A percentile compares a stretch with the other conserved stretches of the same genome.
Conservation (phyloP, 495 filamentous ascomycete genomes). For the Cercophora scortea region DNA sequence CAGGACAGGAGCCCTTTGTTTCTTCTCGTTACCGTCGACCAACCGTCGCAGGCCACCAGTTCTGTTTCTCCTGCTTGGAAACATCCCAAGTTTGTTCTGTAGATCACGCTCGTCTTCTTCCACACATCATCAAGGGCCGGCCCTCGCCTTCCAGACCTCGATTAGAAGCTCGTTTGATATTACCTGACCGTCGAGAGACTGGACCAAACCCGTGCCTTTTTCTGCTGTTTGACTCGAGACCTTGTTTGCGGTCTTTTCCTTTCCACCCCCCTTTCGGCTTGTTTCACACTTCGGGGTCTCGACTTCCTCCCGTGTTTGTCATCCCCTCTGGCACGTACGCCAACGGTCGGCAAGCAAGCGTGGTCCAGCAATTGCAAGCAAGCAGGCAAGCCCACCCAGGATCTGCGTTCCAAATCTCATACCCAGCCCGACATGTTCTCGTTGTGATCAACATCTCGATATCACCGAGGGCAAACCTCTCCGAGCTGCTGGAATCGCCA, state of each 20-base stretch:
- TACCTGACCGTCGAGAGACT: neutral
- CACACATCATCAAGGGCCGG: conserved; percentile 18
- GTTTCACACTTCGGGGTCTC: neutral
- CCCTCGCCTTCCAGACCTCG: conserved; percentile 19
- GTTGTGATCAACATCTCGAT: conserved; percentile 9
- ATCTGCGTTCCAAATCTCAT: neutral
- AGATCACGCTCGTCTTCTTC: conserved; percentile 15
- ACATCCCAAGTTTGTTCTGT: conserved; percentile 21
- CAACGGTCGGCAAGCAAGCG: no score
- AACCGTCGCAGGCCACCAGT: conserved; percentile 3
- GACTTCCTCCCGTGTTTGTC: neutral
- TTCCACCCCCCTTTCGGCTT: neutral
- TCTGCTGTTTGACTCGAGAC: neutral
- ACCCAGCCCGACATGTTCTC: conserved; percentile 14
- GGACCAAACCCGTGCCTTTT: neutral
- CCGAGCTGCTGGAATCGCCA: neutral
- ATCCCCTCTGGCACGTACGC: no score
- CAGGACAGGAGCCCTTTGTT: conserved; percentile 15
- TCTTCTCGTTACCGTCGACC: conserved; percentile 17
- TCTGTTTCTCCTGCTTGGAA: conserved; percentile 15
- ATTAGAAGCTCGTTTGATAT: neutral
- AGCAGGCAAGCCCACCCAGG: neutral
- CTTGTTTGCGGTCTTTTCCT: neutral
- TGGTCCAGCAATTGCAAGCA: no score
- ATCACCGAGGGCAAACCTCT: conserved; percentile 2